Conservation (phyloP, 2,329 filamentous ascomycete genomes). For the Fusarium metavorans region DNA sequence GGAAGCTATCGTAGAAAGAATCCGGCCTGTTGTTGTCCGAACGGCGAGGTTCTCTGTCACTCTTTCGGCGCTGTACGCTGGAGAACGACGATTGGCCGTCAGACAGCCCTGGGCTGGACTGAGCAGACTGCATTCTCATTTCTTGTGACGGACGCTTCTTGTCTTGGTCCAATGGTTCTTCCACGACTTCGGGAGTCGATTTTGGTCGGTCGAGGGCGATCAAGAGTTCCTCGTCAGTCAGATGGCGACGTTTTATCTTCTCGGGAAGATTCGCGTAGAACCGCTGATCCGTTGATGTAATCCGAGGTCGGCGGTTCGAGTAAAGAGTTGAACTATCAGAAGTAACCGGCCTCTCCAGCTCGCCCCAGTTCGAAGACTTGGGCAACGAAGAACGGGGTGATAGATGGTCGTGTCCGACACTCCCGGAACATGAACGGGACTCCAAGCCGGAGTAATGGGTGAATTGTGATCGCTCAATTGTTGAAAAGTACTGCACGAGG, state of each 20-base stretch:
- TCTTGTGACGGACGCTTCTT: slow-evolving; percentile 41
- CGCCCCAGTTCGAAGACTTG: slow-evolving; percentile 30
- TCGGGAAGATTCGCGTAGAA: slow-evolving; percentile 79
- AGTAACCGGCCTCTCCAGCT: slow-evolving; percentile 32
- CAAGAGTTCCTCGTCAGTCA: slow-evolving; percentile 78
- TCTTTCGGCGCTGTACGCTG: slow-evolving; percentile 42
- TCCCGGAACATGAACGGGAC: slow-evolving; percentile 29
- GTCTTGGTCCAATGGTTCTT: slow-evolving; percentile 28
- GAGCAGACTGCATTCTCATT: slow-evolving; percentile 37
- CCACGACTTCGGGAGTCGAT: slow-evolving; percentile 54
- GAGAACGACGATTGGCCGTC: slow-evolving; percentile 35
- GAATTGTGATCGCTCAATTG: slow-evolving; percentile 76
- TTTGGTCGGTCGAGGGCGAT: slow-evolving; percentile 55
- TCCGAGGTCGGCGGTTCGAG: slow-evolving; percentile 44
- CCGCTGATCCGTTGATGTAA: slow-evolving; percentile 68
- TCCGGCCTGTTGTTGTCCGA: slow-evolving; percentile 55
- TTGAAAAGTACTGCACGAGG: slow-evolving; percentile 74
- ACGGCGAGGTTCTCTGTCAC: slow-evolving; percentile 28
- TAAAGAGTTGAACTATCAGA: slow-evolving; percentile 29
- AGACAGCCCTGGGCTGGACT: slow-evolving; percentile 38
- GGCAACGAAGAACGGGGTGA: slow-evolving; percentile 18
- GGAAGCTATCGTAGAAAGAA: slow-evolving; percentile 74
- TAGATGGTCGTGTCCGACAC: slow-evolving; percentile 33
- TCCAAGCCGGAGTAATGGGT: slow-evolving; percentile 57
- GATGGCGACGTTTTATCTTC: slow-evolving; percentile 77